A percentile compares a stretch with the other conserved stretches of the same genome.
Conservation (phyloP, 1,284 basidiomycete genomes). For the Fomitiporia mediterranea region DNA sequence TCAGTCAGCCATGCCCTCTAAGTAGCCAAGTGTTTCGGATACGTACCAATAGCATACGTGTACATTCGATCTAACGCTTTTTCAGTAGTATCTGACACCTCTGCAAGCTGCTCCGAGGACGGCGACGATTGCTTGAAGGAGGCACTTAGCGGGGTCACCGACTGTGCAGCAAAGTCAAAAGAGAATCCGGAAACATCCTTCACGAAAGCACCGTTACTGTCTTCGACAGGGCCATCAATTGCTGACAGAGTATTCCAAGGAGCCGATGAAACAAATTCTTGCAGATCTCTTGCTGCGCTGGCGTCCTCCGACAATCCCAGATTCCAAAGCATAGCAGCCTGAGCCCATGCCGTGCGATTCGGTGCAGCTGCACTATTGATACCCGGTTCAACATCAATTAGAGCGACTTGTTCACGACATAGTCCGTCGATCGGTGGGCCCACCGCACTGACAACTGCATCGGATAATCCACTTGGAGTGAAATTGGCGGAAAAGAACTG, state of each 20-base stretch:
- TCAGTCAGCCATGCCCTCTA: constrained; percentile 4
- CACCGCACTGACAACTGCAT: constrained; percentile 45
- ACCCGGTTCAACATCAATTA: constrained; percentile 52
- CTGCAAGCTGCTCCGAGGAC: constrained; percentile 39
- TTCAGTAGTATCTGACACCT: constrained; percentile 37
- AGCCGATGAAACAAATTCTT: constrained; percentile 41
- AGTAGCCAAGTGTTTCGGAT: not conserved
- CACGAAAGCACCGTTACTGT: constrained; percentile 33
- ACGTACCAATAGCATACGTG: constrained; percentile 48
- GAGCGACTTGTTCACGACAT: constrained; percentile 47
- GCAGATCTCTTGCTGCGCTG: constrained; percentile 35
- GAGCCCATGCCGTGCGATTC: constrained; percentile 53
- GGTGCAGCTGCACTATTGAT: constrained; percentile 37
- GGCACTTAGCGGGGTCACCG: constrained; percentile 37
- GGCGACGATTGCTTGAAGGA: constrained; percentile 47
- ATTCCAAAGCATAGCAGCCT: constrained; percentile 56
- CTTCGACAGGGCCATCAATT: constrained; percentile 38
- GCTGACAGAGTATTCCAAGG: constrained; percentile 41
- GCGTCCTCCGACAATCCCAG: constrained; percentile 46
- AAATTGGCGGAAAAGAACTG: constrained; percentile 45
- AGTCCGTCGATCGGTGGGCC: constrained; percentile 37
- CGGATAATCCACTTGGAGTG: constrained; percentile 39
- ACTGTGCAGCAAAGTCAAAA: constrained; percentile 57
- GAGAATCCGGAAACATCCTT: constrained; percentile 44
- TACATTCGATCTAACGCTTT: constrained; percentile 53